Percentiles rank a stretch among this genome's conserved stretches.
Conservation (phyloP, 2,329 filamentous ascomycete species). For the Paecilomyces sp. region DNA sequence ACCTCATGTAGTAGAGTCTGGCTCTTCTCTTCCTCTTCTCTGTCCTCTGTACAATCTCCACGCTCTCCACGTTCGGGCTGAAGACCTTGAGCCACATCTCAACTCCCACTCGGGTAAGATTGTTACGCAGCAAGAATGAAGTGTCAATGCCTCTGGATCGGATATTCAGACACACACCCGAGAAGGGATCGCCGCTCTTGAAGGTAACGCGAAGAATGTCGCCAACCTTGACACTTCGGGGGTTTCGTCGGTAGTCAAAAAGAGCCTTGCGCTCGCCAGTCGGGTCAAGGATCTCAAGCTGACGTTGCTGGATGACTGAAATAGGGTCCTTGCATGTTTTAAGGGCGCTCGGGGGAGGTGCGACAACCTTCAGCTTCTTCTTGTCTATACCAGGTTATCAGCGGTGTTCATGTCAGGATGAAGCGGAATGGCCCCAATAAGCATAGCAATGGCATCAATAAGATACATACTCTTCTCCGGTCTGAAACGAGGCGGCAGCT, state of each 20-base stretch:
- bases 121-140: conserved; percentile 75
- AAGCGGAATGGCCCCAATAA: background rate
- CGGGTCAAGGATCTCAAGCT: conserved; percentile 73
- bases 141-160: conserved; percentile 84
- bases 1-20: conserved; percentile 82
- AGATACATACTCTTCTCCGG: conserved; percentile 28
- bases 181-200: conserved; percentile 79
- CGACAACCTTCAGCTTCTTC: conserved; percentile 49
- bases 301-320: conserved; percentile 56
- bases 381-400: conserved; percentile 20
- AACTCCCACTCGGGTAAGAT: conserved; percentile 77
- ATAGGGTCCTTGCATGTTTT: conserved; percentile 55
- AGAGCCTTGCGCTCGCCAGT: conserved; percentile 74
- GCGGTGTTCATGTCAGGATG: background rate
- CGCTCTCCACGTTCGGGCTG: conserved; percentile 77
- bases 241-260: conserved; percentile 65
- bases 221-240: conserved; percentile 72
- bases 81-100: conserved; percentile 99
- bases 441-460: background rate
- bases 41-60: conserved; percentile 86
- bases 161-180: conserved; percentile 81
- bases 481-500: conserved; percentile 32
- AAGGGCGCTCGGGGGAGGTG: conserved; percentile 32
- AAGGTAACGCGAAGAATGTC: conserved; percentile 89
- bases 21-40: conserved; percentile 81